Evolutionary conservation across 495 filamentous ascomycete species (phyloP), one percentile per base, ranked within the genome.

Genomic region (Sporormia fimetaria): DNA sequence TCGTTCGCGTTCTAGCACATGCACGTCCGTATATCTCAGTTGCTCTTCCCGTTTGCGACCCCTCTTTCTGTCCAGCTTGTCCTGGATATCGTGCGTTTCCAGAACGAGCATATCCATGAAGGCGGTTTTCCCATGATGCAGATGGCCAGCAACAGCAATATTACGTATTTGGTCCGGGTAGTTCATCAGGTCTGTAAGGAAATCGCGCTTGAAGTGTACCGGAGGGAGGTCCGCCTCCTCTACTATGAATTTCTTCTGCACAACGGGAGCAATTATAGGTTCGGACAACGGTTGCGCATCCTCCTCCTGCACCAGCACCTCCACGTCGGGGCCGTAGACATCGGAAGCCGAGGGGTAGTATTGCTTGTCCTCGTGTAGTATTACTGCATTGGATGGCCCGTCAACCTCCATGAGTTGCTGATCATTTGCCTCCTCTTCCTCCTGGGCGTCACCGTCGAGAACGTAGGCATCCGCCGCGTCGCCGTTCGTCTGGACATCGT

Each of bases 361-460:
- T 65, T 96, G 90, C 62, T 98, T 96, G 65, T 98, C 92, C 67
- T 98, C 90, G 59, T 98, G 92, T 21, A 98, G 73, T 34, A 98
- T 70, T 22, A 98, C 87, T 29, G 88, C 88, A 61, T 96, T 98
- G 5, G 87, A 95, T 14, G 90, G 84, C n/a, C 84, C 87, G 61
- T 96, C 90, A 20, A 95, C 63, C 57, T 96, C 84, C 92, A 98
- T 96, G 57, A 88, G 65, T 61, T 95, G 80, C 58, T 92, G 82
- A 21, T 79, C 74, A 41, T 78, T 68, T 22, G 55, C 64, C 42
- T 74, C 76, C 35, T 72, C 73, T 12, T 76, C 78, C 11, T 24
- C 34, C 3, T 35, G 23, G 17, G 74, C 75, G 18, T 76, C 73
- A 21, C 86, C 83, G 49, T 84, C 82, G 59, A 86, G 76, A 42